Base-by-base conservation (phyloP, 768 basidiomycete species). In the Mycena galericulata region DNA sequence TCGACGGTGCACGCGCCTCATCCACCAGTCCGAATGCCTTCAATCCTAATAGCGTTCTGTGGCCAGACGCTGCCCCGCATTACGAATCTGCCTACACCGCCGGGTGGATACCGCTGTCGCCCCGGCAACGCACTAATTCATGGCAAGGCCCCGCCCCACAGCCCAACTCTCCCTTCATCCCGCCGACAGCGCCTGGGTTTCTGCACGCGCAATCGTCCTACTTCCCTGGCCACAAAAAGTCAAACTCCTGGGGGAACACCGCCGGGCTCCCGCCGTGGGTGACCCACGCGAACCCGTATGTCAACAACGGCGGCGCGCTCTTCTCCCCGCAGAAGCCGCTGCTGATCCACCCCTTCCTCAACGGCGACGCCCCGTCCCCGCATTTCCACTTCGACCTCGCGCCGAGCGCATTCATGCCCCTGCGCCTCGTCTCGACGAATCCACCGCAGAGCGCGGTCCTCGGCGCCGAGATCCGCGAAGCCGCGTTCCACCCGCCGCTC, bases 371-470 rank as follows among this genome's bases (percentile, higher is more conserved):
- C 1, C 73, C 75, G 18, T 72, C 71, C 29, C 71, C 67, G 1
- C 74, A 75, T 8, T 74, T 85, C 61, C 68, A 79, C 64, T 82
- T 85, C 75, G 82, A 85, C 67, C 75, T 85, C 26, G 78, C 82
- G 15, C 72, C 74, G n/a, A 30, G 24, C 10, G 45, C 43, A 8
- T 68, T 68, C 53, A 12, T n/a, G n/a, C 67, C 67, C 1, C 32
- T 62, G 36, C 54, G 67, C 26, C 32, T 55, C 32, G 27, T 41
- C 18, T 0, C 30, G 12, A 10, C 40, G 45, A 1, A 24, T 10
- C 47, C 55, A 11, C 41, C 60, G 43, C 53, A 40, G 34, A 36
- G 34, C 51, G 22, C 26, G 32, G 34, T 14, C 24, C n/a, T 68
- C 18, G 20, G 27, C 29, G 34, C 18, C 17, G 82, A 84, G 27